Base-by-base conservation (phyloP, 1,284 basidiomycete genomes). In the Entoloma clypeatum region DNA sequence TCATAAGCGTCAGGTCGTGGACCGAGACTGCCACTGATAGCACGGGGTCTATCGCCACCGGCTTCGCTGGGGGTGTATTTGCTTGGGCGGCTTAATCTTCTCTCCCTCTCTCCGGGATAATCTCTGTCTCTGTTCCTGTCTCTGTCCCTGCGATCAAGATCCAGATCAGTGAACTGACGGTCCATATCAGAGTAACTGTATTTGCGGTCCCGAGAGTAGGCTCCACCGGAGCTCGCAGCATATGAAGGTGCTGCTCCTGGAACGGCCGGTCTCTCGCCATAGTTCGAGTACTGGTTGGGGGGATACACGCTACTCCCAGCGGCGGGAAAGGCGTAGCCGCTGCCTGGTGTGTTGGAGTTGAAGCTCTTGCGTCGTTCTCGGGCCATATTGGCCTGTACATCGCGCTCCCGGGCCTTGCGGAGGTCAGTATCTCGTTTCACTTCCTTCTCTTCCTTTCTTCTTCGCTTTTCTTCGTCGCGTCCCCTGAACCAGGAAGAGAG, bases 371-470 rank as follows among this genome's bases (percentile, higher is more conserved):
- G 64, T 23, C 69, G 65, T 49, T 71, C 65, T 21, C 65, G 60
- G 31, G 47, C 51, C 32, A 49, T 51, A 27, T 45, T 43, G 8
- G 49, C 45, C 40, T 72, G 63, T 3, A 68, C 63, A 53, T 81
- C 79, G 36, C 65, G 68, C 43, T 77, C 78, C 31, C 75, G 72
- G 22, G 71, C 73, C 36, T 67, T 62, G 36, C 72, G 71, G 22
- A 77, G 60, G 16, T 79, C 76, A 25, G 65, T 62, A 19, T 81
- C 79, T 37, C 71, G 69, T 52, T 68, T 78, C 17, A 69, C 61
- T 30, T 74, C 70, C 49, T 75, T 79, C 52, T 81, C 77, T 60
- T 80, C 75, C 45, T 67, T 70, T 54, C 64, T 72, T 53, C 71
- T 67, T 42, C 73, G 69, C 51, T 72, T 73, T 23, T 81, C 75